These are phyloP conservation scores for Fusarium coffeatum DNA, from an alignment of 2,329 filamentous ascomycete species.

Conservation along the genomic window DNA sequence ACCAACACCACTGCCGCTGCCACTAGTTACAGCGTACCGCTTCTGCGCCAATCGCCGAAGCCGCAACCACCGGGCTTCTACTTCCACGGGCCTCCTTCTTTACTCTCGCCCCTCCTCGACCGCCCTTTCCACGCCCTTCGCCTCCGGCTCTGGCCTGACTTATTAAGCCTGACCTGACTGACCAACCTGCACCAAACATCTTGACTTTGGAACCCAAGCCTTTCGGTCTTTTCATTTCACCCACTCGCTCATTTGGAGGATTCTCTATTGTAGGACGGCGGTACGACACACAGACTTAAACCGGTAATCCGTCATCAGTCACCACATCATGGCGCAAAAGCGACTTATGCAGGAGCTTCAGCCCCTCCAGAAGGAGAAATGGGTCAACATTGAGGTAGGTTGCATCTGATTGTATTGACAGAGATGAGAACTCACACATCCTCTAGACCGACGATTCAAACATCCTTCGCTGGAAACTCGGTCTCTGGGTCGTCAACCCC, in stretches of 20 bases:
- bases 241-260: conserved; percentile 14
- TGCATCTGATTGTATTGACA: neutral
- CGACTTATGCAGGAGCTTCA: conserved; percentile 92
- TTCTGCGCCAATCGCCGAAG: conserved; percentile 35
- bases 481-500: conserved; percentile 90
- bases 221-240: neutral
- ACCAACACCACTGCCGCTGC: conserved; percentile 5
- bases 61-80: conserved; percentile 26
- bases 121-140: conserved; percentile 44
- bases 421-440: conserved; percentile 13
- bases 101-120: conserved; percentile 36
- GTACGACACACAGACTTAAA: neutral
- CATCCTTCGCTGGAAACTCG: conserved; percentile 87
- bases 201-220: neutral
- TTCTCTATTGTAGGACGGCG: conserved; percentile 2
- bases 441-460: conserved; percentile 79
- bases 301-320: neutral
- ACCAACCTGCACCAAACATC: conserved; percentile 20
- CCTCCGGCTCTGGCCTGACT: conserved; percentile 41
- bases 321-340: conserved; percentile 66
- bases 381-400: conserved; percentile 87
- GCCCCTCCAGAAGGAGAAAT: conserved; percentile 86
- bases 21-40: conserved; percentile 4
- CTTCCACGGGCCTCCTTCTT: neutral
- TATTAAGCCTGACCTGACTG: conserved; percentile 37